Evolutionary conservation across 352 stramenopile species (phyloP), one percentile per base, ranked within the genome.

Genomic region (Phytopythium sindhum): DNA sequence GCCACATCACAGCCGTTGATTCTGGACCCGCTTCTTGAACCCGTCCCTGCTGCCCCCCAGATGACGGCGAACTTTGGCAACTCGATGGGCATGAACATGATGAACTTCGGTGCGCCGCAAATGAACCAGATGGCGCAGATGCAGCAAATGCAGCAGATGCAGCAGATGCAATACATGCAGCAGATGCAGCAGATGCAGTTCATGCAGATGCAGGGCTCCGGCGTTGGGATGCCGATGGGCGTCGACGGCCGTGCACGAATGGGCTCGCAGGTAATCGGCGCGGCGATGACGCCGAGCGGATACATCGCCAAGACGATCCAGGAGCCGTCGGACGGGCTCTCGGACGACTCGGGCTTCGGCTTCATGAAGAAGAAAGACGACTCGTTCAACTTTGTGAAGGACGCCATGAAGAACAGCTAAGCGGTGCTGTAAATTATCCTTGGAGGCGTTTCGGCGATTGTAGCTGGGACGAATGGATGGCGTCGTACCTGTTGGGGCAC

Each of bases 301-400:
- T 95, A 95, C 76, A 95, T 95, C 48, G 86, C 86, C 26, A 95
- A 95, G 79, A 95, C 86, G 33, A 95, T 95, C 60, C 80, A 95
- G 59, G 84, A 93, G 62, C 86, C 86, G 41, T 80, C 75, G 21
- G 84, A 92, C n/a, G 78, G 88, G 61, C 68, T 83, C 31, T 86
- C 77, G 41, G 73, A 69, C 41, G 77, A 90, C 47, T 86, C 84
- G 39, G 77, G 85, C 52, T 93, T 95, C 57, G 80, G 82, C 55
- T 95, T 93, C 63, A 93, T 95, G 79, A 93, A 93, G 78, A 89
- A 89, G 70, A 85, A 88, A 57, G 84, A 95, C 54, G 86, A 95
- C 74, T 95, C 86, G 65, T 95, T 95, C 70, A 95, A 92, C 79
- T 95, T 95, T 65, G 78, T 95, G 57, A 86, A 90, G 78, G 86